Conservation (phyloP, 2,329 filamentous ascomycete genomes). For the Lasiodiplodia sp. region DNA sequence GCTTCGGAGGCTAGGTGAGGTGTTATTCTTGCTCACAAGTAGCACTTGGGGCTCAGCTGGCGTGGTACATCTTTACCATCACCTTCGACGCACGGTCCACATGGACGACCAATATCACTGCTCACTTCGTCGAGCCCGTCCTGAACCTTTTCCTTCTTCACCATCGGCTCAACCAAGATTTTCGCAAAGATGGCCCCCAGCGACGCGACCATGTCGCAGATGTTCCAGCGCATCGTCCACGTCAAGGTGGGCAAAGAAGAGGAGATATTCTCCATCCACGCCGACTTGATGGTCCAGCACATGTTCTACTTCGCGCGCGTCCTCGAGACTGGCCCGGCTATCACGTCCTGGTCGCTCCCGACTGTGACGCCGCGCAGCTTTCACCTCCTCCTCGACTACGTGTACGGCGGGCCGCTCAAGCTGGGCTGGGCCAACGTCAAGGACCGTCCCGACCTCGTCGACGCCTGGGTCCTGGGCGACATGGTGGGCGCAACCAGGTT, state of each 20-base stretch:
- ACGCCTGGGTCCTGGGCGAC: constrained; percentile 1
- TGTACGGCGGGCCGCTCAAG: not conserved
- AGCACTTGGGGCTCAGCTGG: not conserved
- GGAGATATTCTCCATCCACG: constrained; percentile 2
- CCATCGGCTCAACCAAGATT: not conserved
- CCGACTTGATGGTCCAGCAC: not conserved
- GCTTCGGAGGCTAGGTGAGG: too few species aligned
- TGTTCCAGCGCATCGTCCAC: constrained; percentile 7
- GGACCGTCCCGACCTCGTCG: constrained; percentile 8
- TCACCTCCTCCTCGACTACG: not conserved
- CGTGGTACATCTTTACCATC: not conserved
- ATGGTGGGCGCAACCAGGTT: not conserved
- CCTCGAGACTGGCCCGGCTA: not conserved
- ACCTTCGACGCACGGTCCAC: not conserved
- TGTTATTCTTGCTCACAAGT: too few species aligned
- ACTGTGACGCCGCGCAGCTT: not conserved
- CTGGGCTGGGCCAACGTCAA: constrained; percentile 10
- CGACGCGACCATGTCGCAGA: not conserved
- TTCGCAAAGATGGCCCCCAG: not conserved
- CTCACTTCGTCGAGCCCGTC: not conserved
- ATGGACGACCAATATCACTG: not conserved
- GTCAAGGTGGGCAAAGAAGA: constrained; percentile 5
- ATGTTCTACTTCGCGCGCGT: constrained; percentile 8
- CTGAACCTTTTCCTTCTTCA: not conserved
- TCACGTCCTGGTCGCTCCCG: not conserved